These are phyloP conservation scores for Pichia sp. DNA, from an alignment of 1,139 yeast genomes.

Conservation along the genomic window DNA sequence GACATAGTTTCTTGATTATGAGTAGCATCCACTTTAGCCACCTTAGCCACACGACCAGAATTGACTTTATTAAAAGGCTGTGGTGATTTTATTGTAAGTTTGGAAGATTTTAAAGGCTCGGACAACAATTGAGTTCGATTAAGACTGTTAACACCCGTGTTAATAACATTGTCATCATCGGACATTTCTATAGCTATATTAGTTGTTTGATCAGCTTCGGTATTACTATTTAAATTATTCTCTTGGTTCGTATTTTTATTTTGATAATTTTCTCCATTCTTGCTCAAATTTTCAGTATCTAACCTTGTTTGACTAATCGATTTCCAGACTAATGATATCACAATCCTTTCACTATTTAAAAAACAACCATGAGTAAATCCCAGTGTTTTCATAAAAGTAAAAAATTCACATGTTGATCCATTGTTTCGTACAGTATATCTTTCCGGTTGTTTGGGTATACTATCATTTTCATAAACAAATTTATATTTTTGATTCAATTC, in stretches of 20 bases:
- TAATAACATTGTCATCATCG: neutral
- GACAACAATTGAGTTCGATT: neutral
- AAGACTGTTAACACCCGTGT: neutral
- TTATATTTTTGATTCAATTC: neutral
- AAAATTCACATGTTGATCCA: neutral
- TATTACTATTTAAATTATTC: neutral
- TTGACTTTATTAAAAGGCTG: neutral
- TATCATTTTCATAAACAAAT: neutral
- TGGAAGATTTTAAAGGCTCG: neutral
- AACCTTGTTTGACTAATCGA: neutral
- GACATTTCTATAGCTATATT: neutral
- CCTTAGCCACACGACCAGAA: neutral
- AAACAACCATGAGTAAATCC: neutral
- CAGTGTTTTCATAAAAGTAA: neutral
- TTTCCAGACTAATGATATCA: constrained; percentile 1
- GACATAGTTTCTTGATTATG: neutral
- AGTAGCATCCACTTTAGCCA: neutral
- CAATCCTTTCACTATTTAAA: neutral
- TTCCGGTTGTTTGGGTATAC: neutral
- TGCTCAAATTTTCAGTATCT: neutral
- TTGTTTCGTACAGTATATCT: neutral
- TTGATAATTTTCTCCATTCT: neutral
- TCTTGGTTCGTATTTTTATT: neutral
- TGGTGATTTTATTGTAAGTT: neutral
- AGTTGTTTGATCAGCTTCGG: neutral